Evolutionary conservation across 2,329 filamentous ascomycete species (phyloP), one percentile per base, ranked within the genome.

Genomic region (Hypomyces perniciosus): DNA sequence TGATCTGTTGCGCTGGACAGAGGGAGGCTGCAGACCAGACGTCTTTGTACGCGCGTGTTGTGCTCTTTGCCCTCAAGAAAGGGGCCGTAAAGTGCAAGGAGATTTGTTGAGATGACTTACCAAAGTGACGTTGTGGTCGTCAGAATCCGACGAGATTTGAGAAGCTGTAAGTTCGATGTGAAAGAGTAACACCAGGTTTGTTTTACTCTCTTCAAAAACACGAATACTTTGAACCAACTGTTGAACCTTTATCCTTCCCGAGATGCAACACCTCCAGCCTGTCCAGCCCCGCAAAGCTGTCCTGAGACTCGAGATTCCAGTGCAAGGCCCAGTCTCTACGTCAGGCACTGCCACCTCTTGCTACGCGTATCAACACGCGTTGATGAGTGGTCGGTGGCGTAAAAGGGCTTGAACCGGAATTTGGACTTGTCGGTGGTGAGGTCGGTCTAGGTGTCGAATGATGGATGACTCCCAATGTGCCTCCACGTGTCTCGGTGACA

Each of bases 271-370:
- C 12, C 20, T 44, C 29, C 7, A 7, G 31, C 9, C 9, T 44
- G 33, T 48, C 56, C 54, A 59, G 46, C 58, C 58, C 53, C 57
- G 50, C 51, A 34, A 31, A 43, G 52, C 45, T 29, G 50, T 42
- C 47, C 48, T 48, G 49, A 58, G 54, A 59, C 59, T 42, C 46
- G 28, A 52, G 56, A 62, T 61, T 62, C 60, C 60, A 62, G 53
- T 37, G 53, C 41, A 51, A 53, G 50, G 58, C 45, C 38, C 20
- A 29, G 31, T 39, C 44, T 42, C 48, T 49, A 53, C 49, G 46
- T 48, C 51, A 46, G 41, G 37, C 44, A 28, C 10, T 2, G 6
- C 4, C 39, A 20, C 5, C 27, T 26, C 7, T n/a, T 26, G 20
- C 26, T 8, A 42, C 8, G 39, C 39, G 39, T 28, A 5, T 10